Base-by-base conservation (phyloP, 176 grass and related monocot species). In the Zoysia pacifica region DNA sequence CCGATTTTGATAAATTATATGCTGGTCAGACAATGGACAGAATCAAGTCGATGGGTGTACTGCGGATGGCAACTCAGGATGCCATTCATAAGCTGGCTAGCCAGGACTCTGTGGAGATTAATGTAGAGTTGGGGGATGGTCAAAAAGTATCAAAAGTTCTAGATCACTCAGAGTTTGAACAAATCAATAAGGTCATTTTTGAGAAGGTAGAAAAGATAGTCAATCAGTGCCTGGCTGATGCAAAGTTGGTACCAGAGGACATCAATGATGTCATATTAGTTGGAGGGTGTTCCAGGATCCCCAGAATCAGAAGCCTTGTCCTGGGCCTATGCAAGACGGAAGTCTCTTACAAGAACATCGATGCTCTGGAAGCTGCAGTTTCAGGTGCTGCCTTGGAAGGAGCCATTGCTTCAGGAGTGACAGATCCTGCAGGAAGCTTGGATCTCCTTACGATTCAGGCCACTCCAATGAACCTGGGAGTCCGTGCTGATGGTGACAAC, bases 401-500 rank as follows among this genome's bases (percentile, higher is more conserved):
- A 38, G 88, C 91, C 60, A 71, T 94, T 0, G 91, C 91, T 50
- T 94, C 87, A 14, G 91, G 88, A 77, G 60, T 86, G 8, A 75
- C 76, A 3, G 86, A 94, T 14, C 77, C 88, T 67, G 86, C 83
- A 14, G 88, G 88, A 18, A 86, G 72, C 80, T 40, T 94, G 39
- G 91, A 94, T 62, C 76, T 94, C 11, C 72, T 91, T 48, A 94
- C 88, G 0, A 91, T 91, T 50, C 91, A 88, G 79, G 86, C 80
- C 1, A 94, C 85, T 1, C 80, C 88, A 8, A 67, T 88, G 81
- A 91, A 87, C 72, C 86, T 94, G 2, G 91, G 88, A 18, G 91
- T 94, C 36, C 91, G 54, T 4, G 80, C 68, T 0, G 72, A 84
- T 9, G 72, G 76, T 0, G 72, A 73, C 11, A 46, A 9, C 20